Evolutionary conservation across 495 filamentous ascomycete species (phyloP).

Genomic region (Neurospora sp.): DNA sequence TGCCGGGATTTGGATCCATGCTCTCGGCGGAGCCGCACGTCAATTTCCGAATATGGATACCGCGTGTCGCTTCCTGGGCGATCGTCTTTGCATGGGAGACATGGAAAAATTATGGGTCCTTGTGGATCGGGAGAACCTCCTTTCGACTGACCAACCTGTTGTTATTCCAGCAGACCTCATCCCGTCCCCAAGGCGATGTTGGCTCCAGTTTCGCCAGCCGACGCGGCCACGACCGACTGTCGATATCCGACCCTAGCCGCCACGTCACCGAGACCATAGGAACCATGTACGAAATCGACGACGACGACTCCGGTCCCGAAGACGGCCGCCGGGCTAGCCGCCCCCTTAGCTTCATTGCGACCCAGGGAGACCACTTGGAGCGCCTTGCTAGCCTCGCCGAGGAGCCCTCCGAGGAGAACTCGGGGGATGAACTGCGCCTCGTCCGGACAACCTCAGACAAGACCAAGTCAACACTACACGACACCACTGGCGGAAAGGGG

Average conservation of each 20-base stretch:
- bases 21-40: conserved; percentile 7
- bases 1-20: conserved; percentile 6
- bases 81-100: conserved; percentile 4
- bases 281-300: conserved; percentile 75
- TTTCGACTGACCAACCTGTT: conserved; percentile 13
- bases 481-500: neutral
- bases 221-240: conserved; percentile 47
- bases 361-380: conserved; percentile 27
- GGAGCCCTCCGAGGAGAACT: conserved; percentile 22
- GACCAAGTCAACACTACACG: conserved; percentile 4
- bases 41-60: conserved; percentile 5
- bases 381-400: conserved; percentile 13
- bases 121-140: conserved; percentile 16
- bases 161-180: conserved; percentile 37
- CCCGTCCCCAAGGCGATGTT: conserved; percentile 41
- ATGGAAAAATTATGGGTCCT: conserved; percentile 19
- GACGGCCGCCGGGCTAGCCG: conserved; percentile 34
- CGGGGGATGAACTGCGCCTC: conserved; percentile 30
- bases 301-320: conserved; percentile 32
- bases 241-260: conserved; percentile 60
- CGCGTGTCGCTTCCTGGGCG: conserved; percentile 3
- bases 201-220: conserved; percentile 44
- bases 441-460: conserved; percentile 36
- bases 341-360: conserved; percentile 36
- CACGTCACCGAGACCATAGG: conserved; percentile 98